phyloP scores from a whole-genome alignment of 1,284 basidiomycete genomes.

The Inonotus obliquus region DNA sequence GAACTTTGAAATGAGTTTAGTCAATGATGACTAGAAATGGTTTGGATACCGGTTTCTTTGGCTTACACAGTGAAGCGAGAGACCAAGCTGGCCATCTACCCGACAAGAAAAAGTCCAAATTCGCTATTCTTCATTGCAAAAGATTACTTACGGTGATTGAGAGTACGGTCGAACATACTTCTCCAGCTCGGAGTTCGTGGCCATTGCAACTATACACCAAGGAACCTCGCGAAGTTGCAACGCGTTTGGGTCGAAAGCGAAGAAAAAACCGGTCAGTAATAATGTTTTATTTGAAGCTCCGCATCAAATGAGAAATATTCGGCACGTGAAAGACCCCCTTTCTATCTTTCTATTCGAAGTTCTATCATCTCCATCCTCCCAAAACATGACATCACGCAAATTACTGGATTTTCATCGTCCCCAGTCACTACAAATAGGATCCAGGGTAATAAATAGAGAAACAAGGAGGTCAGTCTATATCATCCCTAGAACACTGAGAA shows the following conservation, averaged over 20 bases:
- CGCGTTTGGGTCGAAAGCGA: background rate
- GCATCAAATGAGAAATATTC: background rate
- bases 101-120: background rate
- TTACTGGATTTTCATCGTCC: conserved; percentile 14
- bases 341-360: background rate
- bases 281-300: background rate
- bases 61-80: conserved; percentile 3
- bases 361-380: too few species aligned
- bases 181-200: background rate
- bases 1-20: background rate
- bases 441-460: conserved; percentile 5
- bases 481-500: background rate
- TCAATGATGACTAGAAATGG: background rate
- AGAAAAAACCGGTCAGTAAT: background rate
- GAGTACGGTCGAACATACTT: conserved; percentile 3
- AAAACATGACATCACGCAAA: background rate
- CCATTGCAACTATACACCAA: too few species aligned
- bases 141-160: conserved; percentile 2
- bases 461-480: conserved; percentile 1
- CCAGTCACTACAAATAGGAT: background rate
- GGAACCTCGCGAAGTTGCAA: background rate
- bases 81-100: conserved; percentile 13
- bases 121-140: background rate
- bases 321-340: background rate
- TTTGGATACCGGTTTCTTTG: background rate